These are phyloP conservation scores for Artemisia argyi DNA, from an alignment of 129 eudicot species.

Conservation along the genomic window DNA sequence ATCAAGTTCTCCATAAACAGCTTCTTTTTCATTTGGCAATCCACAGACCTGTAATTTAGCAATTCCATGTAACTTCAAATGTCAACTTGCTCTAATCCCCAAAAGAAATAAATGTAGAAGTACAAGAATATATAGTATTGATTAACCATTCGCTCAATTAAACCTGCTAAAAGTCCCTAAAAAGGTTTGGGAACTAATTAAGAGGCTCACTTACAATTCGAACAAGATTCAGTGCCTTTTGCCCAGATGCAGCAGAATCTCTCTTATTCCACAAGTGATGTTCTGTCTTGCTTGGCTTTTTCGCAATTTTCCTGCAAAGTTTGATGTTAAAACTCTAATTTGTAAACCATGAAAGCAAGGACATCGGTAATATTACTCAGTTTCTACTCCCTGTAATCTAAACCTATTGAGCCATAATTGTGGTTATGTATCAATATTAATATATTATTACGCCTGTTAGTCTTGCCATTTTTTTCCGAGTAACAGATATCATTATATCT, in stretches of 20 bases:
- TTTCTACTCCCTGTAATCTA: neutral
- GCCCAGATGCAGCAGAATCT: constrained; percentile 78
- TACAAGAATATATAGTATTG: neutral
- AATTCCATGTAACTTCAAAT: constrained; percentile 2
- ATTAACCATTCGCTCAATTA: neutral
- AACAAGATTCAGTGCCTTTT: constrained; percentile 74
- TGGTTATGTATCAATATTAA: neutral
- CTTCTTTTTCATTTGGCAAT: constrained; percentile 87
- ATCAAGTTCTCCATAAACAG: constrained; percentile 83
- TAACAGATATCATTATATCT: neutral
- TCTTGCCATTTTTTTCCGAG: neutral
- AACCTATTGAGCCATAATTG: neutral
- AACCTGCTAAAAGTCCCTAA: neutral
- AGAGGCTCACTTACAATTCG: constrained; percentile 45
- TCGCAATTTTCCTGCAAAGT: constrained; percentile 42
- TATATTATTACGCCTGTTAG: neutral
- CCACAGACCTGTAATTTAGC: constrained; percentile 54
- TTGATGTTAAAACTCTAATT: neutral
- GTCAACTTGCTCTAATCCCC: neutral
- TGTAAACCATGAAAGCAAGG: no score
- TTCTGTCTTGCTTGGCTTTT: constrained; percentile 61
- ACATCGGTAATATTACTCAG: no score
- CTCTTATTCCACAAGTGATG: constrained; percentile 84
- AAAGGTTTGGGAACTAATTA: neutral
- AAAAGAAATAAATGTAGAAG: neutral